phyloP scores from a whole-genome alignment of 805 yeast genomes.

The Candida nonsorbophila region DNA sequence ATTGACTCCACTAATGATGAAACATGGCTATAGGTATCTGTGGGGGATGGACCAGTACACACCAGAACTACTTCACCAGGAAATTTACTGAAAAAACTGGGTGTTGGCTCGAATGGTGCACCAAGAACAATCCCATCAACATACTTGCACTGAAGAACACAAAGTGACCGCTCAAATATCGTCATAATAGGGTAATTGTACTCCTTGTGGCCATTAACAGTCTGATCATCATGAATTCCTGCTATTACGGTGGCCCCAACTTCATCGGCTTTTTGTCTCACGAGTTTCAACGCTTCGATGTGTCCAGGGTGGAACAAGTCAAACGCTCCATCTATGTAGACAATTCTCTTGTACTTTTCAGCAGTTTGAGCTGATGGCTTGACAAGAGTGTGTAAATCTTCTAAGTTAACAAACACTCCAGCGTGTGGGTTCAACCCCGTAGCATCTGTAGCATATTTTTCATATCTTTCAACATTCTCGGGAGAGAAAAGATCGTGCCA shows the following conservation, averaged over 20 bases:
- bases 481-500: conserved; percentile 22
- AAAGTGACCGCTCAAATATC: conserved; percentile 74
- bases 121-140: conserved; percentile 76
- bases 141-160: conserved; percentile 82
- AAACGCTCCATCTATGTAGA: conserved; percentile 78
- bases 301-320: conserved; percentile 94
- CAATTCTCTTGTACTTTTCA: conserved; percentile 18
- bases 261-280: conserved; percentile 21
- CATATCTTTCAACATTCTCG: conserved; percentile 34
- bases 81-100: conserved; percentile 32
- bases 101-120: conserved; percentile 53
- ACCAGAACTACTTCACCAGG: conserved; percentile 36
- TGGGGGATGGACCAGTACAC: conserved; percentile 55
- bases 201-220: conserved; percentile 53
- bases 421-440: conserved; percentile 58
- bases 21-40: conserved; percentile 21
- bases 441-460: conserved; percentile 54
- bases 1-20: conserved; percentile 33
- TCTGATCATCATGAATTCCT: conserved; percentile 60
- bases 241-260: conserved; percentile 48
- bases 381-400: conserved; percentile 26
- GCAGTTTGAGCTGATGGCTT: conserved; percentile 20
- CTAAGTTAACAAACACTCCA: conserved; percentile 45
- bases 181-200: conserved; percentile 81
- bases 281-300: conserved; percentile 59